phyloP scores from a whole-genome alignment of 148 eudicot genomes.

The Rhododendron simsii region DNA sequence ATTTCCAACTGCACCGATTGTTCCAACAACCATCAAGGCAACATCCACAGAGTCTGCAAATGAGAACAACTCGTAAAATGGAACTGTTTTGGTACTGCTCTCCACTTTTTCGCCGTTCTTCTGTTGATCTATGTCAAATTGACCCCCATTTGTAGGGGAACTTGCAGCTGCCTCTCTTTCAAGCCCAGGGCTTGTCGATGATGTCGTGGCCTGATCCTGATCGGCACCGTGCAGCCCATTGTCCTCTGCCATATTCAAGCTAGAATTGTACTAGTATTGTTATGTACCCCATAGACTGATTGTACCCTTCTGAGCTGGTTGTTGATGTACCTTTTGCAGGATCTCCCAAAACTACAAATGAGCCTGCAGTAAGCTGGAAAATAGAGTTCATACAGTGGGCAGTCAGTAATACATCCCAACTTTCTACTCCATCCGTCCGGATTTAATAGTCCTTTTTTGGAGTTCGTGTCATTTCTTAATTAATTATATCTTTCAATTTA shows the following conservation, averaged over 20 bases:
- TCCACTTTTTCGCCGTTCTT: conserved; percentile 5
- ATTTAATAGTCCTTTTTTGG: too few species aligned
- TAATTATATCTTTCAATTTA: too few species aligned
- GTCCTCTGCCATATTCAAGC: conserved; percentile 7
- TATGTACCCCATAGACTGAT: too few species aligned
- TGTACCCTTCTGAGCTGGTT: too few species aligned
- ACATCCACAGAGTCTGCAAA: conserved; percentile 40
- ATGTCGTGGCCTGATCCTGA: neutral
- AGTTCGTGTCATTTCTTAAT: too few species aligned
- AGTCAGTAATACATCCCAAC: too few species aligned
- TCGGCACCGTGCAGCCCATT: neutral
- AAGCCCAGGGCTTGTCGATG: neutral
- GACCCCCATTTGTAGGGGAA: neutral
- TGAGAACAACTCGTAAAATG: conserved; percentile 40
- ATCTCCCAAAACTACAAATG: too few species aligned
- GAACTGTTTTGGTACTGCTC: conserved; percentile 23
- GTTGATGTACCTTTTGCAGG: too few species aligned
- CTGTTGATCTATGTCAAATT: neutral
- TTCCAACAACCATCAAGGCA: conserved; percentile 36
- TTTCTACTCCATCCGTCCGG: too few species aligned
- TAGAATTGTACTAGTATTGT: neutral
- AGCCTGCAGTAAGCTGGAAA: too few species aligned
- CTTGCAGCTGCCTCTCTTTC: neutral
- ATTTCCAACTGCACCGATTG: conserved; percentile 37
- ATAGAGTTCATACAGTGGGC: too few species aligned